phyloP scores from a whole-genome alignment of 768 basidiomycete species.

The Artomyces pyxidatus region DNA sequence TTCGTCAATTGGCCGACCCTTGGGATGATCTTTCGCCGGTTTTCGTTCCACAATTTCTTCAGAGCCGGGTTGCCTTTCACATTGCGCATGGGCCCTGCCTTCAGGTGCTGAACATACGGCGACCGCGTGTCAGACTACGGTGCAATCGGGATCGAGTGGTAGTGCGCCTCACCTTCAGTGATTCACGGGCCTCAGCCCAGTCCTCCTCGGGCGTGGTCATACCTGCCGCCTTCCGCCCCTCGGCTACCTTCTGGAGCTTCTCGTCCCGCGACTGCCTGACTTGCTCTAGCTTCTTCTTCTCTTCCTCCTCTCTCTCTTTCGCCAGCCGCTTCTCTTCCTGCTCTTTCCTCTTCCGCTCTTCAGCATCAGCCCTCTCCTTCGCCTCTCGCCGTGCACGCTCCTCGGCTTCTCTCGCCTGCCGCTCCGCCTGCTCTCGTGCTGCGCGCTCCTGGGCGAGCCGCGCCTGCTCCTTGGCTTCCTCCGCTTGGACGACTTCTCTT shows the following conservation, averaged over 20 bases:
- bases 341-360: constrained; percentile 16
- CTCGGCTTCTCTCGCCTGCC: constrained; percentile 21
- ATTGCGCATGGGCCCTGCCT: constrained; percentile 50
- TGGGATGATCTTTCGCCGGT: constrained; percentile 73
- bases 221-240: constrained; percentile 37
- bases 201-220: constrained; percentile 53
- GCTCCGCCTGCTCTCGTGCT: constrained; percentile 20
- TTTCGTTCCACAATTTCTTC: constrained; percentile 56
- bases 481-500: constrained; percentile 51
- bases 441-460: constrained; percentile 48
- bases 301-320: constrained; percentile 29
- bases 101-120: constrained; percentile 42
- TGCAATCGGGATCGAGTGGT: constrained; percentile 7
- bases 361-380: constrained; percentile 17
- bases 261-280: constrained; percentile 28
- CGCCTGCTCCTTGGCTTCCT: constrained; percentile 51
- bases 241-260: constrained; percentile 29
- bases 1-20: constrained; percentile 86
- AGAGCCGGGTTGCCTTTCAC: constrained; percentile 51
- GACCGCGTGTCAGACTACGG: constrained; percentile 10
- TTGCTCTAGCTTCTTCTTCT: constrained; percentile 22
- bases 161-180: constrained; percentile 39
- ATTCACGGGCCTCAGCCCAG: constrained; percentile 49
- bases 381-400: constrained; percentile 12
- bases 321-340: constrained; percentile 30